Percentiles rank a stretch among this genome's conserved stretches.
Evolutionary conservation across 2,329 filamentous ascomycete species (phyloP).

Genomic region (Macrophomina tecta): DNA sequence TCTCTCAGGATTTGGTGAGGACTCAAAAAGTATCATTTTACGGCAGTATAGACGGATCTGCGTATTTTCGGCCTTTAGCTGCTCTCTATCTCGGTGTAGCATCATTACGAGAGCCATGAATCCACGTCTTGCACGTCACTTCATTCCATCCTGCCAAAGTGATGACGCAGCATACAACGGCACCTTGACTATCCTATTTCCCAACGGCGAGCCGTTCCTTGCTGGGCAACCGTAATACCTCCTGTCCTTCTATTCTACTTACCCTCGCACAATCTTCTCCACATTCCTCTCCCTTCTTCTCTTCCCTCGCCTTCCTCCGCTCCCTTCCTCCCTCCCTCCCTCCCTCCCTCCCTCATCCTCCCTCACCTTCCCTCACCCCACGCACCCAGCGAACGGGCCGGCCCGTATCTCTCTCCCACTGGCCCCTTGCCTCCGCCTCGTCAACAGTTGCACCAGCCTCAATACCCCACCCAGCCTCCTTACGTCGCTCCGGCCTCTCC

Average conservation of each 20-base stretch:
- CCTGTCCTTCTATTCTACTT: neutral
- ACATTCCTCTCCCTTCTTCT: neutral
- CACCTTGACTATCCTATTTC: too few species aligned
- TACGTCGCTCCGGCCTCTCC: neutral
- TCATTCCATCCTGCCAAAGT: neutral
- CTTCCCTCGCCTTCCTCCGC: neutral
- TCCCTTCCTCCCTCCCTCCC: neutral
- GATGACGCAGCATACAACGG: neutral
- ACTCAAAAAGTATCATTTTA: constrained; percentile 9
- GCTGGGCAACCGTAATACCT: neutral
- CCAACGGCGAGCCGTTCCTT: neutral
- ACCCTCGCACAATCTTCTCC: neutral
- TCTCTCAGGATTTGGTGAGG: neutral
- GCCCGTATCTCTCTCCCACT: neutral
- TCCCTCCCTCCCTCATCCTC: neutral
- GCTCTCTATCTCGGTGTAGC: constrained; percentile 12
- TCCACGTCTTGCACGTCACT: neutral
- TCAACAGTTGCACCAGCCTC: neutral
- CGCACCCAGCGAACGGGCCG: constrained; percentile 1
- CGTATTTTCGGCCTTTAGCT: neutral
- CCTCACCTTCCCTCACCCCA: neutral
- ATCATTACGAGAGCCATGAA: constrained; percentile 9
- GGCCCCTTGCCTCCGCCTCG: constrained; percentile 5
- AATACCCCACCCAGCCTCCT: neutral
- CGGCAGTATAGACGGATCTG: constrained; percentile 8